Evolutionary conservation across 106 monocot genomes (phyloP), one percentile per base, ranked within the genome.

Genomic region (Allium fistulosum): DNA sequence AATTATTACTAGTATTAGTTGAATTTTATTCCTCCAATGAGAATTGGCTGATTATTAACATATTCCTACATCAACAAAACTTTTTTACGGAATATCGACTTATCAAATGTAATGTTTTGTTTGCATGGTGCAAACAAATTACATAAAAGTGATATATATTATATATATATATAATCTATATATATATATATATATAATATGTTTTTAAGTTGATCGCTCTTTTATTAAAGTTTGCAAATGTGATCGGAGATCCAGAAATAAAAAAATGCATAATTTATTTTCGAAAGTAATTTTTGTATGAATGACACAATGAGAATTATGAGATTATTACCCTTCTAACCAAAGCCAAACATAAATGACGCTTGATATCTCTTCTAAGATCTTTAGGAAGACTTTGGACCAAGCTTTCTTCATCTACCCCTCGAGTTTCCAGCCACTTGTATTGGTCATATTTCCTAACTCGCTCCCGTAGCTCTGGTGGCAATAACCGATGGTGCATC

Each of bases 401-500:
- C 65, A 90, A 66, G 59, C 17, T 76, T 78, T 90, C 86, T 75
- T 95, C 94, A 71, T 95, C 91, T 8, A 91, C 94, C 11, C 94
- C 94, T 55, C 90, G 77, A 22, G 94, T 95, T 76, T 91, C 94
- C 66, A 91, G 49, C 94, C 94, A 95, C 62, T 88, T 88, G 83
- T 95, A 95, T 50, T 95, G 94, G 69, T 95, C 91, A 48, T 95
- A 91, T 50, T 88, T 77, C 59, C 91, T 75, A 18, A 95, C 94
- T 17, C 94, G 94, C 59, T 91, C 87, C 60, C 84, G 80, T 17
- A 95, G 87, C 4, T 85, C 91, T 13, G 67, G 88, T 10, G 94
- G 94, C 48, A 95, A 80, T 57, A 91, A 51, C 9, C 94, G 80
- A 65, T 95, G 91, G 75, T 88, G 94, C 94, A 95, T 95, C 94